Evolutionary conservation across 73 alveolate species (phyloP).

Genomic region (Paramecium primaurelia): DNA sequence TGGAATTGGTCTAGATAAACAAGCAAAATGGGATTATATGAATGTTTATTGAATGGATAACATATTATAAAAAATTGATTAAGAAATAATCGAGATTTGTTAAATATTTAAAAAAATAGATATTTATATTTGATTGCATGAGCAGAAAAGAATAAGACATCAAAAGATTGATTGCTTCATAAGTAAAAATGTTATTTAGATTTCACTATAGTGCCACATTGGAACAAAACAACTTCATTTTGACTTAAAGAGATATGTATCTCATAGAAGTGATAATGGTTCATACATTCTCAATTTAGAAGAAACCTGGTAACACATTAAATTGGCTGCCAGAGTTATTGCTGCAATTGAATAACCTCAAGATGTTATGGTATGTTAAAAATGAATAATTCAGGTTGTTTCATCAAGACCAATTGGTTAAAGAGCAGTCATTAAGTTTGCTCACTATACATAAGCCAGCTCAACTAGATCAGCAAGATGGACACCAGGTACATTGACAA

Average conservation of each 20-base stretch:
- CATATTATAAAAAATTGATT: neutral
- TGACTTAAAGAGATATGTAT: constrained; percentile 78
- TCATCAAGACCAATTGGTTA: constrained; percentile 87
- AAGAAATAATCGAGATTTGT: constrained; percentile 29
- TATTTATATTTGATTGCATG: constrained; percentile 31
- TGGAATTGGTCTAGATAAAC: neutral
- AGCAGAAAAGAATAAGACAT: constrained; percentile 62
- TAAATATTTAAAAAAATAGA: constrained; percentile 31
- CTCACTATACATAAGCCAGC: constrained; percentile 86
- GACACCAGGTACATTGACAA: constrained; percentile 96
- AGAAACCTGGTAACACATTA: constrained; percentile 86
- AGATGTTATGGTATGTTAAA: constrained; percentile 71
- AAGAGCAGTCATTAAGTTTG: constrained; percentile 97
- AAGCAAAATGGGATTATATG: neutral
- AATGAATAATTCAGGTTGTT: constrained; percentile 54
- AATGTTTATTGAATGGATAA: neutral
- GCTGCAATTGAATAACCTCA: constrained; percentile 85
- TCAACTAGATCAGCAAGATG: constrained; percentile 91
- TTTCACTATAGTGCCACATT: constrained; percentile 56
- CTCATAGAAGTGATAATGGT: constrained; percentile 75
- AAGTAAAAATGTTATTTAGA: constrained; percentile 25
- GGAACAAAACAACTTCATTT: constrained; percentile 79
- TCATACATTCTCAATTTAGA: constrained; percentile 72
- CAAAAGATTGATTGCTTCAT: constrained; percentile 64
- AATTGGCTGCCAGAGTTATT: constrained; percentile 91